These are phyloP conservation scores for Aaosphaeria arxii DNA, from an alignment of 2,329 filamentous ascomycete genomes.

Conservation along the genomic window DNA sequence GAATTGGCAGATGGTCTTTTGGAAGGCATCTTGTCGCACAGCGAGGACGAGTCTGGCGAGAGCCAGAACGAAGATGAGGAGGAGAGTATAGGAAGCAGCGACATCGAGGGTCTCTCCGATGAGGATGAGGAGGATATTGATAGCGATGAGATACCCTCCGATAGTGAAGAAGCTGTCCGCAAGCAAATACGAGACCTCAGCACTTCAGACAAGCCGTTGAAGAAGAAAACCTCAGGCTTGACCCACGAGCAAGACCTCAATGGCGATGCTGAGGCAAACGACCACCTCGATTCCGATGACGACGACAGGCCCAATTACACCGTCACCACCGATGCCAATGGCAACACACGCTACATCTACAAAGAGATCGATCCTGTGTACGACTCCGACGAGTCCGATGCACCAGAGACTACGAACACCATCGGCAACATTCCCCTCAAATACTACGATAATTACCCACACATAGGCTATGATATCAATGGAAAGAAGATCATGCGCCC, in stretches of 20 bases:
- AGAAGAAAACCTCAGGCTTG: slow-evolving; percentile 12
- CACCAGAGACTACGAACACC: slow-evolving; percentile 75
- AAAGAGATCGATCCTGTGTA: slow-evolving; percentile 91
- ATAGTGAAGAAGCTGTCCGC: slow-evolving; percentile 41
- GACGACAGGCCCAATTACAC: slow-evolving; percentile 51
- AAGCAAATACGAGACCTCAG: slow-evolving; percentile 44
- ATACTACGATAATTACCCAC: slow-evolving; percentile 96
- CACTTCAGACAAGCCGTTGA: slow-evolving; percentile 24
- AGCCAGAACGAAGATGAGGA: slow-evolving; percentile 18
- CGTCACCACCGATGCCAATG: slow-evolving; percentile 79
- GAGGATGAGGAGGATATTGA: slow-evolving; percentile 37
- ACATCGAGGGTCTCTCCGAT: slow-evolving; percentile 27
- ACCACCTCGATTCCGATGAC: slow-evolving; percentile 25
- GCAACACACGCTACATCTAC: slow-evolving; percentile 86
- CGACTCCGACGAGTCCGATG: slow-evolving; percentile 92
- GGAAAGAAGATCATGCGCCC: slow-evolving; percentile 97
- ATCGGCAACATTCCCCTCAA: slow-evolving; percentile 92
- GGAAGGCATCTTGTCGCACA: slow-evolving; percentile 42
- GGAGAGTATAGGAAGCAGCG: slow-evolving; percentile 30
- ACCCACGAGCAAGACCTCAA: slow-evolving; percentile 15
- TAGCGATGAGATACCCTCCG: slow-evolving; percentile 40
- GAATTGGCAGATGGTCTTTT: slow-evolving; percentile 39
- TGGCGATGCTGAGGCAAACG: slow-evolving; percentile 16
- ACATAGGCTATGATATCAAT: slow-evolving; percentile 98
- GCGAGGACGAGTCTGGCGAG: slow-evolving; percentile 38